Conservation (phyloP, 164 flowering plant species). For the Aristolochia contorta region DNA sequence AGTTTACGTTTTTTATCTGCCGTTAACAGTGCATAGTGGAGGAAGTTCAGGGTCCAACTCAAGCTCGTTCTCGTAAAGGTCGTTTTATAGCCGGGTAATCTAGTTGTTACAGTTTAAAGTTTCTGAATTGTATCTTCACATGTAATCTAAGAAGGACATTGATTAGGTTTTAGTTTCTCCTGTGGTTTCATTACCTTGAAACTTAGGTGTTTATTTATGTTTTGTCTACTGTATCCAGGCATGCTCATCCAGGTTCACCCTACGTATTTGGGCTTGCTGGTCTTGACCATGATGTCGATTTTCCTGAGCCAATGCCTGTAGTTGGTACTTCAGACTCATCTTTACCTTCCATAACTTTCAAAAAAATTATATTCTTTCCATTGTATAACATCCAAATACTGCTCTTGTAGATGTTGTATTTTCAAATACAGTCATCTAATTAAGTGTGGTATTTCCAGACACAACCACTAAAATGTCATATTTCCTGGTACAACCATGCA, state of each 20-base stretch:
- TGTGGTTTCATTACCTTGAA: neutral
- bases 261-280: conserved; percentile 98
- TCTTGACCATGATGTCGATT: conserved; percentile 81
- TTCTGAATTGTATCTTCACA: neutral
- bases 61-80: conserved; percentile 88
- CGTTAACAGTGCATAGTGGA: conserved; percentile 85
- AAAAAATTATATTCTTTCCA: too few species aligned
- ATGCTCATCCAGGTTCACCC: conserved; percentile 99
- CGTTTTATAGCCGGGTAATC: conserved; percentile 98
- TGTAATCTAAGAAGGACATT: neutral
- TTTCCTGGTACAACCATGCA: too few species aligned
- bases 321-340: conserved; percentile 45
- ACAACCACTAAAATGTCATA: too few species aligned
- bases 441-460: too few species aligned
- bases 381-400: too few species aligned
- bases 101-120: neutral
- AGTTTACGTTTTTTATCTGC: neutral
- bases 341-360: neutral
- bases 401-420: too few species aligned
- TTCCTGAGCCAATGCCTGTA: conserved; percentile 99
- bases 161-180: neutral
- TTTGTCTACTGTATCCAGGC: conserved; percentile 33
- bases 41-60: conserved; percentile 98
- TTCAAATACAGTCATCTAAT: neutral
- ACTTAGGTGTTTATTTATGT: conserved; percentile 14